Conservation (phyloP, 495 filamentous ascomycete genomes). For the Penicillium canariense region DNA sequence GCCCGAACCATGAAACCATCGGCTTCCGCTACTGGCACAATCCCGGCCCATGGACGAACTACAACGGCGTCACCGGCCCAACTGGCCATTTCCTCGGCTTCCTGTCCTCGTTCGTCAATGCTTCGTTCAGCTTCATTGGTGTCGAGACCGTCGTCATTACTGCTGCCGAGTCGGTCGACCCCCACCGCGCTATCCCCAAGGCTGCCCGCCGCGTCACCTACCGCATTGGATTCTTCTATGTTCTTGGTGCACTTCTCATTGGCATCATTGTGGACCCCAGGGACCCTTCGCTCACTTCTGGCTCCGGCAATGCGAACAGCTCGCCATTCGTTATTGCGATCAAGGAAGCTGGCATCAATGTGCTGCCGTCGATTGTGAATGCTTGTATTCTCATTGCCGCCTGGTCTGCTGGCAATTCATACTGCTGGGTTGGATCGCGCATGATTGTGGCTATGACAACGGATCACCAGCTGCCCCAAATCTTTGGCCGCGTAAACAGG, state of each 20-base stretch:
- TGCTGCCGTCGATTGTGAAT: constrained; percentile 75
- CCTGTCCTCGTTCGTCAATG: constrained; percentile 46
- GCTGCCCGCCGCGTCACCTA: constrained; percentile 83
- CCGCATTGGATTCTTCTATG: constrained; percentile 82
- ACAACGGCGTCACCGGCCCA: constrained; percentile 32
- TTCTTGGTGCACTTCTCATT: constrained; percentile 54
- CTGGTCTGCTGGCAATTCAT: constrained; percentile 64
- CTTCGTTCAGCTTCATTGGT: constrained; percentile 54
- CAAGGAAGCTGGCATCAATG: constrained; percentile 59
- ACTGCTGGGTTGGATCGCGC: constrained; percentile 38
- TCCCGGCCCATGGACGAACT: constrained; percentile 42
- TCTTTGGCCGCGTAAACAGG: constrained; percentile 34
- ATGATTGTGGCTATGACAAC: constrained; percentile 41
- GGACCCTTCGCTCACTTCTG: constrained; percentile 53
- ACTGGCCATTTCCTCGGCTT: constrained; percentile 46
- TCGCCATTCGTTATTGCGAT: constrained; percentile 62
- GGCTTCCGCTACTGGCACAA: constrained; percentile 70
- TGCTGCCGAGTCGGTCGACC: constrained; percentile 80
- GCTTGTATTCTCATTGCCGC: constrained; percentile 67
- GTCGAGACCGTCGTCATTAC: constrained; percentile 74
- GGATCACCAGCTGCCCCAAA: constrained; percentile 33
- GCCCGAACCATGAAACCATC: constrained; percentile 56
- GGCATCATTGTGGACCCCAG: constrained; percentile 48
- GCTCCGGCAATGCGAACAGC: constrained; percentile 38
- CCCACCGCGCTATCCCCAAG: constrained; percentile 70